Base-by-base conservation (phyloP, 495 filamentous ascomycete species). In the Podospora australis region DNA sequence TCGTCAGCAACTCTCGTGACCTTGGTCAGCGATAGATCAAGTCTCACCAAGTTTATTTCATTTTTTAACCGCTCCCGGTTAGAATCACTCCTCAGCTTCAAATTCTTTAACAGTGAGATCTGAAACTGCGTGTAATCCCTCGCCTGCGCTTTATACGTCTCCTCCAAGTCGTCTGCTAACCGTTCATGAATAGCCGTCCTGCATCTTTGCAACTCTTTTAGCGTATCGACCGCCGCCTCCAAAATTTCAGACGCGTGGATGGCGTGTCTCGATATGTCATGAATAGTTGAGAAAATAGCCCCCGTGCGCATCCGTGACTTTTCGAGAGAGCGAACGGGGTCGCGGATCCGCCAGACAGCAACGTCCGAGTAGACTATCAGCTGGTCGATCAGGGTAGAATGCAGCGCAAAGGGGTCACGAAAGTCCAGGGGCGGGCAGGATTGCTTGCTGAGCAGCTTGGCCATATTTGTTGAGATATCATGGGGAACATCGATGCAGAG, bases 1-100 rank as follows among this genome's bases (percentile, higher is more conserved):
- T 28, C 4, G 9, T 40, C 7, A 40, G 38, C 19, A 2, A 8
- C 4, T 20, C 16, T 23, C 16, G 16, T 23, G 16, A 40, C 6
- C 8, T 22, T 39, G 6, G 30, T 17, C 21, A 48, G 38, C 6
- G 34, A 13, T 22, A n/a, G 1, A 11, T 9, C 13, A n/a, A 34
- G 3, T 21, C 52, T 4, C 39, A 58, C 56, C 48, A 57, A 30
- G 22, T 52, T 44, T 10, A 60, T 46, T 28, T 60, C 57, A 22
- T 54, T 49, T 17, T 52, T 47, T 1, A 60, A 36, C 13, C 57
- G 42, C 7, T 56, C 48, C 7, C 36, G 19, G 38, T 47, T 60
- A 3, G 54, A 57, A 30, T 60, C 57, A 19, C 50, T 44, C 35
- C 57, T 29, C 26, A 56, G 35, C 20, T 60, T 60, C 29, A 59